phyloP scores from a whole-genome alignment of 1,284 basidiomycete species.

The Xanthoconium separans region DNA sequence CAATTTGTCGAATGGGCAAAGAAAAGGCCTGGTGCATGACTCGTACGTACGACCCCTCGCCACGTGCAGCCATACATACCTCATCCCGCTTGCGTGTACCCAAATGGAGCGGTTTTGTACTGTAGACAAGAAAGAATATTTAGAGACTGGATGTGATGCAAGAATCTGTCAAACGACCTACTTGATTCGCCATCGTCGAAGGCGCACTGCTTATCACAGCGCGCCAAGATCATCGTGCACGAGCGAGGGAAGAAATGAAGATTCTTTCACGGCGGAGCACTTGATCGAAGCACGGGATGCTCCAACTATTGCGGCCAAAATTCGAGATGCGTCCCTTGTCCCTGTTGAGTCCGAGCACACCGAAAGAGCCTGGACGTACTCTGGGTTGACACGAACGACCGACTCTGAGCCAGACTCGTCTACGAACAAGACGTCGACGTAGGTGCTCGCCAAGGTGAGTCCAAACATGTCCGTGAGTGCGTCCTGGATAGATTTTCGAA shows the following conservation, averaged over 20 bases:
- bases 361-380: slow-evolving; percentile 15
- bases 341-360: background rate
- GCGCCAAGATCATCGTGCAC: slow-evolving; percentile 12
- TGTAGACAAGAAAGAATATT: background rate
- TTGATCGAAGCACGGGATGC: slow-evolving; percentile 29
- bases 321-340: slow-evolving; percentile 38
- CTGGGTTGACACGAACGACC: slow-evolving; percentile 37
- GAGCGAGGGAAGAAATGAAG: slow-evolving; percentile 44
- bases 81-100: background rate
- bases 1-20: slow-evolving; percentile 80
- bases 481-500: slow-evolving; percentile 45
- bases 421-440: slow-evolving; percentile 44
- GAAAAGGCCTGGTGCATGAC: slow-evolving; percentile 21
- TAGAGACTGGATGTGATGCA: background rate
- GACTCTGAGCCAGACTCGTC: slow-evolving; percentile 29
- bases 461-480: slow-evolving; percentile 44
- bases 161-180: background rate
- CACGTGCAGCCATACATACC: slow-evolving; percentile 2
- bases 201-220: slow-evolving; percentile 7
- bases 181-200: slow-evolving; percentile 12
- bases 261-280: slow-evolving; percentile 38
- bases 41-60: slow-evolving; percentile 1
- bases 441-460: slow-evolving; percentile 37
- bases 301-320: slow-evolving; percentile 40
- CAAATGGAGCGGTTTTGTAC: background rate